These are phyloP conservation scores for Psilocybe tampanensis DNA, from an alignment of 768 basidiomycete genomes.

Conservation along the genomic window DNA sequence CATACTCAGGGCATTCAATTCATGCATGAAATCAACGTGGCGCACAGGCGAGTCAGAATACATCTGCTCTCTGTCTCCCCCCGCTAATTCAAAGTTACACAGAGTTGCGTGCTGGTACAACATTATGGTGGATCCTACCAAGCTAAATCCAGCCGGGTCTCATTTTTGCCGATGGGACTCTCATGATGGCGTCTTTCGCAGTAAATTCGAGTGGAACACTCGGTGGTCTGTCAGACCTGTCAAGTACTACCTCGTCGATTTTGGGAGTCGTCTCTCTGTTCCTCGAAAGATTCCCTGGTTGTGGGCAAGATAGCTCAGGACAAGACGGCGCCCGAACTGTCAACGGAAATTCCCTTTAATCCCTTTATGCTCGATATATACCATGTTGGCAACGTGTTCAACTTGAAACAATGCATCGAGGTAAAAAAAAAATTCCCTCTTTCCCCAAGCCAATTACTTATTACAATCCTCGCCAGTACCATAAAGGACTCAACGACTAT, in stretches of 20 bases:
- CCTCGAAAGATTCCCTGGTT: neutral
- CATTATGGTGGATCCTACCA: conserved; percentile 19
- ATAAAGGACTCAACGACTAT: neutral
- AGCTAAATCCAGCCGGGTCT: conserved; percentile 16
- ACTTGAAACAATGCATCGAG: too few relatives aligned
- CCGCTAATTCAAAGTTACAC: neutral
- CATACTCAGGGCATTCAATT: conserved; percentile 4
- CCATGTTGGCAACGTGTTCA: too few relatives aligned
- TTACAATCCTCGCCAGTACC: too few relatives aligned
- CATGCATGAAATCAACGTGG: conserved; percentile 7
- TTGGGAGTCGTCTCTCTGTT: neutral
- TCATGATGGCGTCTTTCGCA: neutral
- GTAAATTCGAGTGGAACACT: neutral
- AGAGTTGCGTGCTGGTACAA: conserved; percentile 24
- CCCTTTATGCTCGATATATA: conserved; percentile 5
- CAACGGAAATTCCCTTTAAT: conserved; percentile 4
- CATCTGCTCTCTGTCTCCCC: neutral
- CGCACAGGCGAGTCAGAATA: neutral
- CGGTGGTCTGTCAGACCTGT: too few relatives aligned
- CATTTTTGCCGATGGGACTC: conserved; percentile 10
- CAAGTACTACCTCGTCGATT: conserved; percentile 5
- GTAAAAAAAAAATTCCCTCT: too few relatives aligned
- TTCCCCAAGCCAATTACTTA: too few relatives aligned
- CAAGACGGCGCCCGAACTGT: conserved; percentile 1
- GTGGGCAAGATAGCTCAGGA: neutral